Conservation (phyloP, 164 flowering plant genomes). For the Taxillus chinensis region DNA sequence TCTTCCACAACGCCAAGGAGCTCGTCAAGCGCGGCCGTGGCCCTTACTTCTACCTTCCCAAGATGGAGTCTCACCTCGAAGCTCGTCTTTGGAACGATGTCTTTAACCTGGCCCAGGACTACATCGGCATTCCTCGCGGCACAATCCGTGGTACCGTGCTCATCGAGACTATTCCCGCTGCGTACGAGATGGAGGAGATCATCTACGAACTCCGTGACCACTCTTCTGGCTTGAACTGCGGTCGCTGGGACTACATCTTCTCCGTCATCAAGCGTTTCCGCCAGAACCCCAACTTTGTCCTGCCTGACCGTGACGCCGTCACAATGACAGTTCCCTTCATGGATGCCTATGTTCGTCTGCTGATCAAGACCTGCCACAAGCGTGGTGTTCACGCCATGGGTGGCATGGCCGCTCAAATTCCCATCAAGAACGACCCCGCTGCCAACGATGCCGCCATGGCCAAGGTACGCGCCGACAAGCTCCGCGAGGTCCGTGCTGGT, state of each 20-base stretch:
- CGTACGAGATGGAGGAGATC: constrained; percentile 90
- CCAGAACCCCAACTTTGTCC: constrained; percentile 70
- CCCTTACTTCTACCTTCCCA: constrained; percentile 95
- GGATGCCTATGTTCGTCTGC: constrained; percentile 82
- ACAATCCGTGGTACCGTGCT: constrained; percentile 86
- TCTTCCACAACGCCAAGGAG: constrained; percentile 68
- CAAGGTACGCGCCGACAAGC: constrained; percentile 74
- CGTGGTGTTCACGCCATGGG: constrained; percentile 98
- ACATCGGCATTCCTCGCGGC: constrained; percentile 70
- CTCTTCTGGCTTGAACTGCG: constrained; percentile 85
- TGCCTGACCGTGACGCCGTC: constrained; percentile 76
- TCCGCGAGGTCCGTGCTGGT: constrained; percentile 76
- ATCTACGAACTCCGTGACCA: constrained; percentile 82
- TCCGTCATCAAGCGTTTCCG: constrained; percentile 93
- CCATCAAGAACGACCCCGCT: constrained; percentile 72
- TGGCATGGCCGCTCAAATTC: constrained; percentile 98
- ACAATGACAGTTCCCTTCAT: constrained; percentile 87
- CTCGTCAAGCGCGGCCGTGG: constrained; percentile 74
- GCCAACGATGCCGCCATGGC: constrained; percentile 79
- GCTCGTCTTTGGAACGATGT: constrained; percentile 78
- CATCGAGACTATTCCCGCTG: constrained; percentile 92
- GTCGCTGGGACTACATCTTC: constrained; percentile 97
- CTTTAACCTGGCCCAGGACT: constrained; percentile 80
- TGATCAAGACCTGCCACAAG: constrained; percentile 76
- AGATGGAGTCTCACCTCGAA: constrained; percentile 89